Percentiles rank a stretch among this genome's conserved stretches.
Conservation (phyloP, 2,329 filamentous ascomycete genomes). For the Apiospora pterosperma region DNA sequence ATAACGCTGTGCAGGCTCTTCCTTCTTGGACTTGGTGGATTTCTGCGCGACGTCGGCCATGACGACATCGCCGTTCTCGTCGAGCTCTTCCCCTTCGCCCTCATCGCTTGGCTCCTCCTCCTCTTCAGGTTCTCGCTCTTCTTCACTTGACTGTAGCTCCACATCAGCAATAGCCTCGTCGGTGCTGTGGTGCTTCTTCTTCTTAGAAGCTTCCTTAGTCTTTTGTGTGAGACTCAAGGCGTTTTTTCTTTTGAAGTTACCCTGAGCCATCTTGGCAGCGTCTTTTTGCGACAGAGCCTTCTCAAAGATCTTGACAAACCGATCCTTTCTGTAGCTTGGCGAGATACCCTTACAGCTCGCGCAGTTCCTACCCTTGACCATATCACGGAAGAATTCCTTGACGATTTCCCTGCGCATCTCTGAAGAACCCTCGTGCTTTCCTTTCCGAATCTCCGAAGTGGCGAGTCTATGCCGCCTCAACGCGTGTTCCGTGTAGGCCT, state of each 20-base stretch:
- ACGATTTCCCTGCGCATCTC: conserved; percentile 74
- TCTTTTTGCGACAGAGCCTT: conserved; percentile 74
- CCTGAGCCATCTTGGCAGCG: conserved; percentile 70
- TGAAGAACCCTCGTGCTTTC: conserved; percentile 80
- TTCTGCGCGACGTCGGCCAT: conserved; percentile 47
- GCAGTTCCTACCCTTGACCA: conserved; percentile 69
- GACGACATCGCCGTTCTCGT: conserved; percentile 55
- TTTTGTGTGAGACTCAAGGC: conserved; percentile 56
- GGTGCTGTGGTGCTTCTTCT: conserved; percentile 39
- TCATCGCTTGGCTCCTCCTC: conserved; percentile 40
- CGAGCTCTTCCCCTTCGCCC: conserved; percentile 43
- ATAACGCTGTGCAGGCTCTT: conserved; percentile 59
- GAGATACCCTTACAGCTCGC: conserved; percentile 65
- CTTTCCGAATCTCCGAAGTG: conserved; percentile 48
- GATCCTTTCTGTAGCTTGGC: conserved; percentile 82
- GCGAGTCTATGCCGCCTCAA: conserved; percentile 58
- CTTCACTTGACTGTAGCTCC: conserved; percentile 45
- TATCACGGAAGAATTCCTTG: conserved; percentile 75
- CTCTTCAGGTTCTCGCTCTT: conserved; percentile 36
- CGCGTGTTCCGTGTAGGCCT: conserved; percentile 68
- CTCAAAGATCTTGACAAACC: conserved; percentile 90
- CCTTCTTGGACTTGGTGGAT: conserved; percentile 30
- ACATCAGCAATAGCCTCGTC: conserved; percentile 73
- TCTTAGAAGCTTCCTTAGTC: conserved; percentile 33
- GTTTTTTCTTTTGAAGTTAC: conserved; percentile 64